Percentiles rank a stretch among this genome's conserved stretches.
These are phyloP conservation scores for Rhodosporidiobolus sp. DNA, from an alignment of 768 basidiomycete species.

Conservation along the genomic window DNA sequence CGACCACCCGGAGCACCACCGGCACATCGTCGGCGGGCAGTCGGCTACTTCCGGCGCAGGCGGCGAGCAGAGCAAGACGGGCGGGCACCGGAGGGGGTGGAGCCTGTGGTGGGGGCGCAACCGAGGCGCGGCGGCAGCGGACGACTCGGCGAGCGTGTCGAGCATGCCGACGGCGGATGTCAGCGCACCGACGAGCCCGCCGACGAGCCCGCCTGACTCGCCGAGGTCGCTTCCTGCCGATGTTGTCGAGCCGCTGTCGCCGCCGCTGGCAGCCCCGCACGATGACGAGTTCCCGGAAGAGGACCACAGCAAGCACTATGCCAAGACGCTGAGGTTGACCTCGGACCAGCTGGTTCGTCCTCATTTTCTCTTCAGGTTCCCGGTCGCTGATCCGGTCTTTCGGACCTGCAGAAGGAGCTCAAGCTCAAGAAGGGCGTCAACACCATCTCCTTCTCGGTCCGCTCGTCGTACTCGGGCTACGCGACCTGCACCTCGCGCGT, in stretches of 20 bases:
- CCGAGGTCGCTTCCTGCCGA: slow-evolving; percentile 9
- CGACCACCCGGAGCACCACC: slow-evolving; percentile 41
- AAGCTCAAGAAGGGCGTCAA: slow-evolving; percentile 83
- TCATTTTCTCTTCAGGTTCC: neutral
- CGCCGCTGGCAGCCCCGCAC: neutral
- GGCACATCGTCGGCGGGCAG: neutral
- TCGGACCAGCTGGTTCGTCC: slow-evolving; percentile 84
- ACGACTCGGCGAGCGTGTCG: neutral
- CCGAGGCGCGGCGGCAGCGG: slow-evolving; percentile 13
- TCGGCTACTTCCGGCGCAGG: neutral
- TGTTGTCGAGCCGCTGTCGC: neutral
- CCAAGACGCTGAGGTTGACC: slow-evolving; percentile 86
- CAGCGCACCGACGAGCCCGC: slow-evolving; percentile 22
- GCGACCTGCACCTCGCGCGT: slow-evolving; percentile 86
- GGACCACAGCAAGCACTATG: slow-evolving; percentile 58
- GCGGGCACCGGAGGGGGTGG: slow-evolving; percentile 31
- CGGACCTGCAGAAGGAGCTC: slow-evolving; percentile 65
- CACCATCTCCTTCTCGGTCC: slow-evolving; percentile 86
- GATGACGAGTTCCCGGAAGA: slow-evolving; percentile 26
- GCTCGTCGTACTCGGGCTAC: slow-evolving; percentile 65
- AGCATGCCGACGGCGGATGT: slow-evolving; percentile 19
- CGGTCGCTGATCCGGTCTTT: neutral
- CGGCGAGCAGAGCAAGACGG: neutral
- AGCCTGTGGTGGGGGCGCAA: slow-evolving; percentile 69
- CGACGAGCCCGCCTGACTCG: slow-evolving; percentile 44